These are phyloP conservation scores for Lactarius psammicola DNA, from an alignment of 768 basidiomycete species.

Conservation along the genomic window DNA sequence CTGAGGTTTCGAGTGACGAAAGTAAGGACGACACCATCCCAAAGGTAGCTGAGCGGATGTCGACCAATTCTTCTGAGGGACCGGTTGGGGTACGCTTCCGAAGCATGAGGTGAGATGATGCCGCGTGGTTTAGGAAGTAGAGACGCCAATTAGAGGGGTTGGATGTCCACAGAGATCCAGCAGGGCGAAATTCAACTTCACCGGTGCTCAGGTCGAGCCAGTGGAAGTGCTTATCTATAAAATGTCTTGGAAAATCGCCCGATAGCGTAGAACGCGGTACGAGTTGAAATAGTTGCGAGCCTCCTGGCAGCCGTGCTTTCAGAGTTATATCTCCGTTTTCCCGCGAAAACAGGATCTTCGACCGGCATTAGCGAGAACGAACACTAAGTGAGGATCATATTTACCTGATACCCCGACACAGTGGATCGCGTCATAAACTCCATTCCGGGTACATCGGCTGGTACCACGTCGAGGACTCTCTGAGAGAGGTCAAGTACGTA, in stretches of 20 bases:
- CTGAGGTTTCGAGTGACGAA: background rate
- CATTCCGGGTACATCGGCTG: constrained; percentile 12
- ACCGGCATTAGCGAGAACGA: background rate
- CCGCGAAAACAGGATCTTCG: constrained; percentile 10
- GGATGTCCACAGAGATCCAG: constrained; percentile 34
- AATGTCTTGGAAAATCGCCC: constrained; percentile 35
- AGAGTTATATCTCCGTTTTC: background rate
- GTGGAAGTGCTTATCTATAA: constrained; percentile 36
- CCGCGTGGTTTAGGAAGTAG: background rate
- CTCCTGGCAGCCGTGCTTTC: background rate
- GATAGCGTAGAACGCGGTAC: constrained; percentile 36
- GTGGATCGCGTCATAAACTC: constrained; percentile 14
- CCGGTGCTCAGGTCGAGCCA: constrained; percentile 36
- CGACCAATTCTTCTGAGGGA: background rate
- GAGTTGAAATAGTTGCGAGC: constrained; percentile 30
- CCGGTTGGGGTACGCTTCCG: background rate
- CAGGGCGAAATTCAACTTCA: constrained; percentile 38
- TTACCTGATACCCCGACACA: constrained; percentile 16
- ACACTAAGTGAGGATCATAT: background rate
- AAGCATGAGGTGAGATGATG: background rate
- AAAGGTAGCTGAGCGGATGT: constrained; percentile 16
- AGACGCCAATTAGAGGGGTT: constrained; percentile 35
- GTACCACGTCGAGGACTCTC: constrained; percentile 14
- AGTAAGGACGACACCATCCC: background rate
- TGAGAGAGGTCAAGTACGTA: background rate